Evolutionary conservation across 2,329 filamentous ascomycete genomes (phyloP).

Genomic region (Aspergillus sp.): DNA sequence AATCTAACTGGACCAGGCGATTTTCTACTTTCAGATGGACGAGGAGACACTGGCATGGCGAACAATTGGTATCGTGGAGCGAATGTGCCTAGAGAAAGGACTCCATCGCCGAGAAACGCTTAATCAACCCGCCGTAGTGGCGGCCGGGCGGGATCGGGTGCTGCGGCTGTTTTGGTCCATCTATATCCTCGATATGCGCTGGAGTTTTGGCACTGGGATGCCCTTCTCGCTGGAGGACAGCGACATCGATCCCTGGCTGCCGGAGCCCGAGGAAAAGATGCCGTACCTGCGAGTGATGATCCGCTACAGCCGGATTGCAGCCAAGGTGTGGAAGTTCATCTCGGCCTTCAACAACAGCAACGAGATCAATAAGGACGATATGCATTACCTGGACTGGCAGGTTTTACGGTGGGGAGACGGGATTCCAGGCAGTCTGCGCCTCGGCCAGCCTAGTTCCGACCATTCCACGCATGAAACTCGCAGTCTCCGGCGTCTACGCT

Average conservation of each 20-base stretch:
- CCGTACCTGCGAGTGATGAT: slow-evolving; percentile 84
- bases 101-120: slow-evolving; percentile 71
- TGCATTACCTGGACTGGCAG: slow-evolving; percentile 71
- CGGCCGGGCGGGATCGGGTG: slow-evolving; percentile 58
- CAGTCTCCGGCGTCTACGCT: slow-evolving; percentile 61
- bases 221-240: slow-evolving; percentile 75
- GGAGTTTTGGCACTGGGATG: slow-evolving; percentile 80
- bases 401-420: slow-evolving; percentile 73
- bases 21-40: slow-evolving; percentile 74
- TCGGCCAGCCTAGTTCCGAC: slow-evolving; percentile 41
- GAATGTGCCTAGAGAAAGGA: slow-evolving; percentile 69
- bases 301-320: slow-evolving; percentile 68
- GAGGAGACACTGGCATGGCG: slow-evolving; percentile 82
- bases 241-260: slow-evolving; percentile 70
- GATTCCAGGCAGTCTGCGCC: slow-evolving; percentile 54
- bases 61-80: slow-evolving; percentile 73
- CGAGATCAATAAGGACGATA: slow-evolving; percentile 61
- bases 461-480: slow-evolving; percentile 43
- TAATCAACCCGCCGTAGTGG: slow-evolving; percentile 52
- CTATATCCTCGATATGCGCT: slow-evolving; percentile 76
- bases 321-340: slow-evolving; percentile 79
- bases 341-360: slow-evolving; percentile 56
- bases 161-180: slow-evolving; percentile 77
- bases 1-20: slow-evolving; percentile 39
- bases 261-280: slow-evolving; percentile 53